Evolutionary conservation across 441 rosid species (phyloP).

Genomic region (Populus trichocarpa): DNA sequence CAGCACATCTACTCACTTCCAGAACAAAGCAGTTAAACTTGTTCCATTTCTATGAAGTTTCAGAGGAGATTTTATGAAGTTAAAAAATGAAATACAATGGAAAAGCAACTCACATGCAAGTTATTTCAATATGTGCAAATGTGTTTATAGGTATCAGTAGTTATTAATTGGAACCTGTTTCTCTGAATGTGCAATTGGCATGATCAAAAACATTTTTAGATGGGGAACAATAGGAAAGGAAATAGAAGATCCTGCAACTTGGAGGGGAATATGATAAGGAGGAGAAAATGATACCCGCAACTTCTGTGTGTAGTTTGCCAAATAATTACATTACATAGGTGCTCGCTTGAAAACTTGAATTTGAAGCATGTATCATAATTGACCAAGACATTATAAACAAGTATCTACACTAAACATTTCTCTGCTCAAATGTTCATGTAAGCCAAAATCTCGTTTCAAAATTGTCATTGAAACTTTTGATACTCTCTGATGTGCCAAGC

Average conservation of each 20-base stretch:
- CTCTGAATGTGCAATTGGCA: neutral
- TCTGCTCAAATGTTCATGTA: neutral
- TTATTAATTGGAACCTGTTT: neutral
- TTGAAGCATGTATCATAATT: neutral
- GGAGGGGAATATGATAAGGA: neutral
- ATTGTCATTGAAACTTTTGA: neutral
- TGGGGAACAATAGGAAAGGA: neutral
- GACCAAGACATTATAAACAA: neutral
- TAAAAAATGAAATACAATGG: neutral
- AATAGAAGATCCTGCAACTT: neutral
- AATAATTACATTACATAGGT: neutral
- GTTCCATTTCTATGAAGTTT: neutral
- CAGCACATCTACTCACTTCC: neutral
- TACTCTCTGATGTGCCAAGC: neutral
- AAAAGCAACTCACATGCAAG: neutral
- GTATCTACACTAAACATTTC: neutral
- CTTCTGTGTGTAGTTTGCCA: neutral
- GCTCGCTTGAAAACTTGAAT: neutral
- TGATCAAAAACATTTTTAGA: neutral
- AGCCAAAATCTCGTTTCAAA: neutral
- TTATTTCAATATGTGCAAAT: neutral
- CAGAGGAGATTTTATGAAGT: neutral
- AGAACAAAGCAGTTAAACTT: neutral
- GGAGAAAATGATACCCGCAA: neutral
- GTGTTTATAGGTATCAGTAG: neutral